Base-by-base conservation (phyloP, 352 stramenopile species). In the Pythium rhizo-oryzae region DNA sequence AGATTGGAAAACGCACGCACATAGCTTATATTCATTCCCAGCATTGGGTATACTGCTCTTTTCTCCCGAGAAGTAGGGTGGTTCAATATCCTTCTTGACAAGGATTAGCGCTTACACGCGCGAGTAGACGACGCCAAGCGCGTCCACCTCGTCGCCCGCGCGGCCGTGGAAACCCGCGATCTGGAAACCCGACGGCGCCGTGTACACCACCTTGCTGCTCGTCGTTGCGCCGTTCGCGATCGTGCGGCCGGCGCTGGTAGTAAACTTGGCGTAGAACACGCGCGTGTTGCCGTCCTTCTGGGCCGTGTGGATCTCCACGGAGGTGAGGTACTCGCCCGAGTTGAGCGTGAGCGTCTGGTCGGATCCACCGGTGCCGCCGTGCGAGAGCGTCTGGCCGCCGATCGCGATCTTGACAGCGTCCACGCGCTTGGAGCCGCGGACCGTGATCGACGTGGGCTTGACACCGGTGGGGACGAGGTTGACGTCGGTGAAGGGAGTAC, bases 221-320 rank as follows among this genome's bases (percentile, higher is more conserved):
- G 77, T 87, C 55, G 73, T 76, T 2, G 71, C 70, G 49, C 77
- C 80, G n/a, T 55, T 62, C 0, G 72, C 56, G 5, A 86, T 57
- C 9, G 66, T 74, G 6, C 81, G 74, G 9, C 75, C 75, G 0
- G 61, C 58, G 49, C 65, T 85, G 1, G 81, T 87, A 6, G 62
- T 75, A 6, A 77, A 76, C 23, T 72, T 79, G 19, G 80, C 51
- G 51, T 79, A 87, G 52, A 82, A 87, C n/a, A 84, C 68, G 13
- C 69, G 75, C 23, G 77, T 85, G 50, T 65, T 61, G 5, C 61
- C 46, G 37, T 70, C 59, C 37, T 89, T 75, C 73, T 84, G 77
- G 19, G 23, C 80, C 77, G 68, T 76, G 57, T 89, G 80, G 28
- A 68, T 30, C 55, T 89, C 78, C 52, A 85, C 69, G 23, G 75